These are phyloP conservation scores for Mycena indigotica DNA, from an alignment of 768 basidiomycete species.

Conservation along the genomic window DNA sequence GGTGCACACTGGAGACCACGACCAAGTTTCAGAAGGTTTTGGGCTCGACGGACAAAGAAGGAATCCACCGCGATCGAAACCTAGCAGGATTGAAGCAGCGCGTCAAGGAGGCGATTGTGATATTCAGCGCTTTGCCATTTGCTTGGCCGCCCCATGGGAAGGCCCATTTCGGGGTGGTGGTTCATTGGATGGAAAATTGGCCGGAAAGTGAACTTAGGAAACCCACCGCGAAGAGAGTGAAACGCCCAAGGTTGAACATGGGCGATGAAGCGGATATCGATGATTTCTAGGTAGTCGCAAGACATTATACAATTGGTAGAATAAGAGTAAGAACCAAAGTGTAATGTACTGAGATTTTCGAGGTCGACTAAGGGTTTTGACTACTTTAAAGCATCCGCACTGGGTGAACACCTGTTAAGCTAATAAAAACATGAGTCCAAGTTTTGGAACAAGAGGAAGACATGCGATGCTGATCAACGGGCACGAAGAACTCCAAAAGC, in stretches of 20 bases:
- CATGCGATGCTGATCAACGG: too few species aligned
- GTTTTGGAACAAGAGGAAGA: too few species aligned
- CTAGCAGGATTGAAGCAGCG: constrained; percentile 24
- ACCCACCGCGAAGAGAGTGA: background rate
- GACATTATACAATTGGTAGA: too few species aligned
- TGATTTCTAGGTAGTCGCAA: too few species aligned
- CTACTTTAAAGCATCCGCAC: too few species aligned
- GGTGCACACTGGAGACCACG: background rate
- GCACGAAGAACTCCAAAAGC: too few species aligned
- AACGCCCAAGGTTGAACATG: constrained; percentile 14
- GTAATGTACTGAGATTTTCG: too few species aligned
- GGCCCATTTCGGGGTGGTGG: constrained; percentile 6
- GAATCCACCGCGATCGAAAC: constrained; percentile 26
- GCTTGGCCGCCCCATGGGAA: background rate
- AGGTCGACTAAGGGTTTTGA: too few species aligned
- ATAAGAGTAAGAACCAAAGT: too few species aligned
- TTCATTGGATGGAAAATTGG: constrained; percentile 11
- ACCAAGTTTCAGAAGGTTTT: constrained; percentile 28
- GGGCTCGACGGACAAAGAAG: constrained; percentile 23
- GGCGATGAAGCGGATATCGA: background rate
- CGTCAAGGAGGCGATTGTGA: constrained; percentile 22
- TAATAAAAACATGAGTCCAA: too few species aligned
- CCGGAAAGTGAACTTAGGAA: background rate
- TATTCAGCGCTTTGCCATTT: constrained; percentile 27
- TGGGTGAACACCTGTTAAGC: too few species aligned